Evolutionary conservation across 495 filamentous ascomycete species (phyloP), one percentile per base, ranked within the genome.

Genomic region (Cetradonia linearis): DNA sequence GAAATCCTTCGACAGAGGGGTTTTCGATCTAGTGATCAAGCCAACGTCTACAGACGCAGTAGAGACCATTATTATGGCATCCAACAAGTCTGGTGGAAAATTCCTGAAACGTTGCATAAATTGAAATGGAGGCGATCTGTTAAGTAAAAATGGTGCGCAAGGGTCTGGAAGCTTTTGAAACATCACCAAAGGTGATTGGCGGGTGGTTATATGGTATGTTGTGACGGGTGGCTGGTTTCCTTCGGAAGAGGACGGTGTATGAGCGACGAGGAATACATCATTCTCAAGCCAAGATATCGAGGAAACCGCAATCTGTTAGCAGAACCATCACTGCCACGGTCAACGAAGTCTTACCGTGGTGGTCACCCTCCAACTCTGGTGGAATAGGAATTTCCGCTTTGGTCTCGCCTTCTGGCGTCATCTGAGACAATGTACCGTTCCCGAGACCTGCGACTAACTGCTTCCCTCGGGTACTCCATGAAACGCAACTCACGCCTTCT

Each of bases 391-490:
- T 86, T 44, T 82, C 76, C 25, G 77, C 89, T 70, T 89, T 93
- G 23, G 79, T 78, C 16, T 74, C 76, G 34, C 91, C 93, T 55
- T 88, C 80, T 0, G 86, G 87, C 2, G 86, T 89, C 83, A 96
- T 85, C 68, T 96, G 92, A 61, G 80, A 83, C 40, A 84, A 83
- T 25, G 83, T 83, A 54, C 92, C 93, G 71, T 96, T 83, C 20
- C 77, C 84, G 64, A 94, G 79, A 33, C 94, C 94, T 64, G 90
- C 94, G 7, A 96, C 80, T 27, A 99, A 76, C 69, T 96, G 91
- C 69, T 95, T 97, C 46, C 94, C 94, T 65, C 83, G 88, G 55
- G 81, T 85, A 68, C 92, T 97, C 94, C 94, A 99, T 44, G 87
- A 83, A 2, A 91, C 82, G 68, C 86, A 92, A 67, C 86, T 91